Conservation (phyloP, 192 early-diverging fungal species). For the Funneliformis mosseae region DNA sequence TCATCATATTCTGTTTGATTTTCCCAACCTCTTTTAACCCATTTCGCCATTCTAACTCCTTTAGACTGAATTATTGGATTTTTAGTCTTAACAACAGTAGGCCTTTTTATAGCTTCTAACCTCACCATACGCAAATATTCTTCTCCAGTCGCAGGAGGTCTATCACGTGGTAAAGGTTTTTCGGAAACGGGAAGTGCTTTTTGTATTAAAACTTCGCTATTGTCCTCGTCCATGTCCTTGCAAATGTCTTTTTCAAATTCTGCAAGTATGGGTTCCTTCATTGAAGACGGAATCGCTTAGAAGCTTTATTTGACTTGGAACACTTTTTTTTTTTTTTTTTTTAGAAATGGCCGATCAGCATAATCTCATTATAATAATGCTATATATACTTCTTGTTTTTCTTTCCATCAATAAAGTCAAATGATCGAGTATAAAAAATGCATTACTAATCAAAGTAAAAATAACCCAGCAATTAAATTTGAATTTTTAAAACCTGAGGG, state of each 20-base stretch:
- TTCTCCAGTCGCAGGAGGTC: slow-evolving; percentile 25
- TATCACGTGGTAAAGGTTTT: background rate
- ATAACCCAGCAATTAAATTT: too few species aligned
- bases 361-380: too few species aligned
- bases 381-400: too few species aligned
- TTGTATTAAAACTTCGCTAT: background rate
- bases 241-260: background rate
- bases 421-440: too few species aligned
- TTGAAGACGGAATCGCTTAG: background rate
- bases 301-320: too few species aligned
- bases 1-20: slow-evolving; percentile 2
- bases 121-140: slow-evolving; percentile 33
- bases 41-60: slow-evolving; percentile 3
- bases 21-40: slow-evolving; percentile 32
- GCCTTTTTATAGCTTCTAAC: slow-evolving; percentile 24
- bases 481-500: too few species aligned
- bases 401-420: too few species aligned
- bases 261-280: background rate
- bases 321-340: too few species aligned
- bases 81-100: background rate
- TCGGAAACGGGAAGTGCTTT: background rate
- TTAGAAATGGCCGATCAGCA: too few species aligned
- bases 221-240: background rate
- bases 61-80: background rate
- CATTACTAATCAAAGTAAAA: too few species aligned